Conservation (phyloP, 805 yeast genomes). For the Danielia reshetovae region DNA sequence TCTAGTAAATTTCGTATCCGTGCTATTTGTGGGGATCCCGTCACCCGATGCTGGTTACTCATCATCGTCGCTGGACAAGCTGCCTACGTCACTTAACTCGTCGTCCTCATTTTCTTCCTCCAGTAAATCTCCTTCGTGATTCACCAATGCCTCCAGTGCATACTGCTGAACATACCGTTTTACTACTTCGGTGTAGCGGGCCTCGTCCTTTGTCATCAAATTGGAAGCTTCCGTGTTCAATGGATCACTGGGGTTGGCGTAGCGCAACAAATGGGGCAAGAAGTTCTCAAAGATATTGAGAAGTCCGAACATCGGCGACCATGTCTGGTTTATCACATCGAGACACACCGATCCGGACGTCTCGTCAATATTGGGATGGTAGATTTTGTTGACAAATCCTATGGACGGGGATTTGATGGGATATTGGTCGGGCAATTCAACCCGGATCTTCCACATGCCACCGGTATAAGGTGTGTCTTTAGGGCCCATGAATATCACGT, state of each 20-base stretch:
- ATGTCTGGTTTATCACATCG: constrained; percentile 94
- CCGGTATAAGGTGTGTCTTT: constrained; percentile 76
- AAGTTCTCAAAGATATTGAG: constrained; percentile 88
- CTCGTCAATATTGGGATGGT: constrained; percentile 94
- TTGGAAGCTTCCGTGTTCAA: constrained; percentile 87
- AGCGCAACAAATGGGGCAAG: constrained; percentile 84
- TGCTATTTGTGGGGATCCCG: too few species aligned
- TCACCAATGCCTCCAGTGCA: constrained; percentile 40
- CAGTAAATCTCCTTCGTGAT: constrained; percentile 34
- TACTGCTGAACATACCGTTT: constrained; percentile 68
- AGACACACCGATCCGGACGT: constrained; percentile 87
- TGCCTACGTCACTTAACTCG: constrained; percentile 48
- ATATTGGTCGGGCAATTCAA: constrained; percentile 90
- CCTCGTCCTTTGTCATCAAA: constrained; percentile 64
- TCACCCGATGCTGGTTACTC: too few species aligned
- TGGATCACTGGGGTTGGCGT: constrained; percentile 95
- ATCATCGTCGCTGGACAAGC: constrained; percentile 46
- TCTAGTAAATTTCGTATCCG: too few species aligned
- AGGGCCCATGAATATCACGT: constrained; percentile 84
- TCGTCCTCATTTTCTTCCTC: constrained; percentile 33
- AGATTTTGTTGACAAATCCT: constrained; percentile 86
- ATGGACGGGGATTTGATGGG: constrained; percentile 96
- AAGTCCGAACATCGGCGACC: constrained; percentile 97
- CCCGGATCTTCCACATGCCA: constrained; percentile 87
- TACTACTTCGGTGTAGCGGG: constrained; percentile 64